Base-by-base conservation (phyloP, 2,329 filamentous ascomycete genomes). In the Dendryphion nanum region DNA sequence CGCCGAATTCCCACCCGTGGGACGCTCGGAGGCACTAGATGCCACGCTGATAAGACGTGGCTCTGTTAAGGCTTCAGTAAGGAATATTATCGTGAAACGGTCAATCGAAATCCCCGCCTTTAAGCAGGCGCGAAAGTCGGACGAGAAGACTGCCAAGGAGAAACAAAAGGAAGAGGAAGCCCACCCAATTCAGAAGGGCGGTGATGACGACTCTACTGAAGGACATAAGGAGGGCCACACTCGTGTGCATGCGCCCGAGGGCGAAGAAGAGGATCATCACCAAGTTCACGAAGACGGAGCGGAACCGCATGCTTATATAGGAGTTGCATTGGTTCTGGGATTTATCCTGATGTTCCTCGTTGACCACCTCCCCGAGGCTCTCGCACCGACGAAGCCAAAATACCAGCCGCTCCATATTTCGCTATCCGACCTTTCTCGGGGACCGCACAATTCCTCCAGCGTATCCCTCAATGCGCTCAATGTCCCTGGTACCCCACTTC, bases 291-390 rank as follows among this genome's bases (percentile, higher is more conserved):
- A 64, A 3, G 60, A 71, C 19, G 58, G 70, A 14, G 62, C 70
- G 35, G 72, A 76, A n/a, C 80, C 81, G 2, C 81, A 72, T 78
- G 89, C 64, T 74, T 93, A 87, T 68, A 86, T 98, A 41, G 93
- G 93, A 4, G 75, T 97, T 37, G 88, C 90, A 2, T 73, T 98
- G 35, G 81, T 95, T 38, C 72, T 87, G 13, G 93, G 93, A 10
- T 98, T 97, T 66, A 82, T 95, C 40, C 77, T 96, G 48, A 98
- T 98, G 93, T 97, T 95, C 61, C 78, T 98, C 16, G 85, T 98
- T 57, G 91, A 98, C 67, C 54, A 66, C 39, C 44, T 65, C 15
- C 54, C 63, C 36, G 40, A 63, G 49, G 56, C 62, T 7, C 42
- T 66, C 6, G 45, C 57, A 3, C 53, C 57, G 28, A 70, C 86